These are phyloP conservation scores for Jamesozyma spencerorum DNA, from an alignment of 805 yeast species.

Conservation along the genomic window DNA sequence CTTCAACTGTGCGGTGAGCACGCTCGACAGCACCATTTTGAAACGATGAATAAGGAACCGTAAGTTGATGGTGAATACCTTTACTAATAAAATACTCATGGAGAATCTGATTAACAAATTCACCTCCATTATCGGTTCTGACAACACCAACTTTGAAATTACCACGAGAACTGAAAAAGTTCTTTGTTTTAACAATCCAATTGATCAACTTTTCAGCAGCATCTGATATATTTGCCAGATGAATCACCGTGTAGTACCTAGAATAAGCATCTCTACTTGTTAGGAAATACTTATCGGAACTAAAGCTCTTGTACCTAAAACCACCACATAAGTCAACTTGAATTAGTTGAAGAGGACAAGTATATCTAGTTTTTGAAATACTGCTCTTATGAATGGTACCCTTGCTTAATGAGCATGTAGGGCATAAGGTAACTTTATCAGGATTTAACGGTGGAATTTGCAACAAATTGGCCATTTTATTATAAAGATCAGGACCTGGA, in stretches of 20 bases:
- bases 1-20: constrained; percentile 9
- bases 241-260: constrained; percentile 6
- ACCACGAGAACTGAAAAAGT: constrained; percentile 3
- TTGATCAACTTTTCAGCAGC: constrained; percentile 1
- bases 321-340: constrained; percentile 5
- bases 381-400: constrained; percentile 8
- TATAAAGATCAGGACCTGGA: not conserved
- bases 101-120: constrained; percentile 3
- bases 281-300: constrained; percentile 3
- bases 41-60: constrained; percentile 5
- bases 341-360: constrained; percentile 4
- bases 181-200: constrained; percentile 4
- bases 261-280: constrained; percentile 6
- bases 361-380: not conserved
- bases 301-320: constrained; percentile 1
- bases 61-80: constrained; percentile 7
- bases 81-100: not conserved
- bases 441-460: not conserved
- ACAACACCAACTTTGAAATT: constrained; percentile 5
- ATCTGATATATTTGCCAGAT: constrained; percentile 1
- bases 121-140: constrained; percentile 6
- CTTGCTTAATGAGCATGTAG: constrained; percentile 4
- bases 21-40: constrained; percentile 15
- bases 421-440: not conserved
- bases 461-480: not conserved